Evolutionary conservation across 495 filamentous ascomycete genomes (phyloP), one percentile per base, ranked within the genome.

Genomic region (Talaromyces nanjingensis): DNA sequence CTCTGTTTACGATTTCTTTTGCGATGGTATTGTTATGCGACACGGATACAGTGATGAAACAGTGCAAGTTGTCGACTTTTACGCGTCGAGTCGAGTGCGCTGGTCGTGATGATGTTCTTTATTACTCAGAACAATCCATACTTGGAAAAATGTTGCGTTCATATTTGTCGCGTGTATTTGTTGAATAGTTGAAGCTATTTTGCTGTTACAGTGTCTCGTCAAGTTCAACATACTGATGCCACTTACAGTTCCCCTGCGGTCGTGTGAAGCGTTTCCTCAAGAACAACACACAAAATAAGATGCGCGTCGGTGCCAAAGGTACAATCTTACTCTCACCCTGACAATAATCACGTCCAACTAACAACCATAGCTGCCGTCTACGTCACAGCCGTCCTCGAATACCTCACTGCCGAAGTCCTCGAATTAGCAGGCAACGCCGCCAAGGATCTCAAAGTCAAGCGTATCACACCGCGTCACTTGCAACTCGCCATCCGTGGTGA

Each of bases 241-340:
- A 8, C 27, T 27, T n/a, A 64, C 74, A 98, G 96, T 98, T 98
- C 80, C 94, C 94, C 47, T 98, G 94, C 74, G 94, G 94, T 79
- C 96, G 94, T 89, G 93, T 98, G 73, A 98, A 98, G 88, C 93
- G 94, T 81, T 97, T 97, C 83, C 82, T 98, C 73, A 97, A 97
- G 85, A 94, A 94, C 77, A 97, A 96, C 79, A 98, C 94, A 25
- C 94, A 97, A 71, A 96, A 96, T 79, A 98, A 98, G 84, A 98
- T 97, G 92, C 93, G 94, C 80, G 96, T 98, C 68, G 96, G 94
- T 70, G 94, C 94, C 69, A 98, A 98, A 83, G 85, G 85, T 87
- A 77, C 29, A 22, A 25, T 25, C 25, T 25, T 25, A 25, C 59
- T 49, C 12, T 64, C 59, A 67, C 8, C n/a, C n/a, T n/a, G n/a